Conservation (phyloP, 2,329 filamentous ascomycete species). For the Exophiala alcalophila region DNA sequence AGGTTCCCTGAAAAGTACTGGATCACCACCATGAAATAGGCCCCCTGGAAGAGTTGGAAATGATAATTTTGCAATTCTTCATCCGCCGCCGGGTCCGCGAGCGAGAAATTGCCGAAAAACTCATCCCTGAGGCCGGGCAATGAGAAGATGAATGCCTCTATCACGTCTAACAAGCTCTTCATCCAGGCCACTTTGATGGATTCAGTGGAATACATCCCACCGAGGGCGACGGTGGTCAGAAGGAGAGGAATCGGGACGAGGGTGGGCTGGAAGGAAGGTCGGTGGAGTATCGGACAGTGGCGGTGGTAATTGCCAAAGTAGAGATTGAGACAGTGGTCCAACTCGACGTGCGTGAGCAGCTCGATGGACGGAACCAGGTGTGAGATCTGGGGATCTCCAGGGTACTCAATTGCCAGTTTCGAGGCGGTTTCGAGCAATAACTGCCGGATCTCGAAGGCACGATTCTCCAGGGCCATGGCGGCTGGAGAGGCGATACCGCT, state of each 20-base stretch:
- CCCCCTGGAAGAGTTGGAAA: conserved; percentile 44
- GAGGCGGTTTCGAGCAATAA: conserved; percentile 13
- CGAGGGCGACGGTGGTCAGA: conserved; percentile 42
- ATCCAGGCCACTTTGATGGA: conserved; percentile 18
- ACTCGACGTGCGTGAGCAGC: conserved; percentile 35
- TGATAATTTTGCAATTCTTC: conserved; percentile 35
- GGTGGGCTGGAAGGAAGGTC: conserved; percentile 42
- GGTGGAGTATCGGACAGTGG: conserved; percentile 45
- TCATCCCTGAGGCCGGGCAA: conserved; percentile 34
- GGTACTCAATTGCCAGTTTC: conserved; percentile 12
- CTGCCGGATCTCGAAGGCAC: conserved; percentile 22
- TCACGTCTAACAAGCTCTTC: conserved; percentile 33
- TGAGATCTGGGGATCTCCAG: conserved; percentile 12
- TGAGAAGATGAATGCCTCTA: conserved; percentile 35
- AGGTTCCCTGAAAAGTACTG: conserved; percentile 47
- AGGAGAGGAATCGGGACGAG: conserved; percentile 40
- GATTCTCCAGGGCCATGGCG: conserved; percentile 20
- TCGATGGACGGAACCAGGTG: conserved; percentile 15
- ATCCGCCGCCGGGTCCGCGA: conserved; percentile 25
- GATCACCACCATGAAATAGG: conserved; percentile 40
- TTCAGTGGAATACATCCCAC: conserved; percentile 44
- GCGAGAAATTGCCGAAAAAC: conserved; percentile 41
- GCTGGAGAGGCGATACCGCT: conserved; percentile 7
- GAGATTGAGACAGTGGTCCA: conserved; percentile 31
- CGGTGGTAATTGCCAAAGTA: conserved; percentile 48